Conservation (phyloP, 2,329 filamentous ascomycete genomes). For the Daldinia eschscholtzii region DNA sequence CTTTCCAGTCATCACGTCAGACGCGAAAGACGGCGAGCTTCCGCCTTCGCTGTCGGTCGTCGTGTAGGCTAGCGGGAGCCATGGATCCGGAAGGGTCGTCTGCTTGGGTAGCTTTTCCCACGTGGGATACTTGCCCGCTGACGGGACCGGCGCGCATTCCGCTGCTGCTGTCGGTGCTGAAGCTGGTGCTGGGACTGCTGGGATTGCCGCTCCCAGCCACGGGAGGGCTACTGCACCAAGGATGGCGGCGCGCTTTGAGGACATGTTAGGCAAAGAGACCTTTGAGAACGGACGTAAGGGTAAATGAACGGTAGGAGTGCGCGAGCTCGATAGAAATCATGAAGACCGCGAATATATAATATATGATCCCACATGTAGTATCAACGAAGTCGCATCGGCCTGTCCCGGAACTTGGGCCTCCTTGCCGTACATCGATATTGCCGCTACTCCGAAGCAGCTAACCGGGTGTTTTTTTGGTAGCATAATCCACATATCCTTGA, state of each 20-base stretch:
- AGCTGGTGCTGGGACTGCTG: constrained; percentile 26
- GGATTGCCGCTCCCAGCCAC: constrained; percentile 25
- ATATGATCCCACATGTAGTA: constrained; percentile 28
- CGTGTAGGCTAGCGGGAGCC: constrained; percentile 57
- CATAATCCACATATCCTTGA: constrained; percentile 1
- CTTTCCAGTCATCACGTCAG: constrained; percentile 56
- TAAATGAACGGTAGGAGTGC: background rate
- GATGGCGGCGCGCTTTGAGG: constrained; percentile 26
- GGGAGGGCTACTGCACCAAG: constrained; percentile 24
- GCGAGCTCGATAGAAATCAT: background rate
- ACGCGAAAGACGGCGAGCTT: constrained; percentile 48
- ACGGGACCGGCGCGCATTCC: constrained; percentile 47
- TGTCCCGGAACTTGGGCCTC: constrained; percentile 40
- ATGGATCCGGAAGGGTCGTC: constrained; percentile 59
- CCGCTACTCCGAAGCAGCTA: constrained; percentile 40
- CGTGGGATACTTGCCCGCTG: constrained; percentile 50
- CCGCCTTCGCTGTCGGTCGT: constrained; percentile 53
- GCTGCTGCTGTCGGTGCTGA: constrained; percentile 15
- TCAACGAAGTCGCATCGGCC: constrained; percentile 36
- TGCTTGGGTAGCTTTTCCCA: constrained; percentile 55
- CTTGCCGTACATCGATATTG: constrained; percentile 40
- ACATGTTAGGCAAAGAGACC: constrained; percentile 24
- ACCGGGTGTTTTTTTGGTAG: constrained; percentile 39
- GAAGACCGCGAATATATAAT: constrained; percentile 23
- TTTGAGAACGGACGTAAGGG: background rate